These are phyloP conservation scores for Trichoderma gracile DNA, from an alignment of 2,329 filamentous ascomycete species.

Conservation along the genomic window DNA sequence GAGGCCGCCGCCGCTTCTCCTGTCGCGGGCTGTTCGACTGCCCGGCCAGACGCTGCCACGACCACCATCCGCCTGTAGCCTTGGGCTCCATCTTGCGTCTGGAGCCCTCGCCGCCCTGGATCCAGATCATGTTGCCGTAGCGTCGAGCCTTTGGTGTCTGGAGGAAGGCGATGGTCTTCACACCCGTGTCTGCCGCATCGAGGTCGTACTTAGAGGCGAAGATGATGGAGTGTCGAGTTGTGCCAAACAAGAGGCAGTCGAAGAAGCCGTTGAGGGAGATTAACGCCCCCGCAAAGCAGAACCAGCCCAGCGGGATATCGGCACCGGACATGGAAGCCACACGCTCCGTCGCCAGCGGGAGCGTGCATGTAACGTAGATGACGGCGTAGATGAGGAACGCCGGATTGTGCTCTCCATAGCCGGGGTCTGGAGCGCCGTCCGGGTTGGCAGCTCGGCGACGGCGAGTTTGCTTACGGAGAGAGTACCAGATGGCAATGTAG, in stretches of 20 bases:
- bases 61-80: slow-evolving; percentile 35
- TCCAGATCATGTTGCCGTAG: slow-evolving; percentile 47
- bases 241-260: slow-evolving; percentile 56
- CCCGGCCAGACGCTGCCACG: slow-evolving; percentile 29
- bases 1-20: slow-evolving; percentile 25
- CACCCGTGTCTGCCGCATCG: slow-evolving; percentile 48
- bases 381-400: slow-evolving; percentile 67
- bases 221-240: slow-evolving; percentile 54
- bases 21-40: slow-evolving; percentile 22
- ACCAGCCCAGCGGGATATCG: slow-evolving; percentile 53
- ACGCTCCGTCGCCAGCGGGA: slow-evolving; percentile 64
- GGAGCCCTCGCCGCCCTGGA: slow-evolving; percentile 35
- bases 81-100: slow-evolving; percentile 17
- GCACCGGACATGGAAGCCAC: slow-evolving; percentile 62
- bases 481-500: slow-evolving; percentile 45
- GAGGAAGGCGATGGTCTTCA: slow-evolving; percentile 55
- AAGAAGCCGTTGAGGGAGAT: slow-evolving; percentile 59
- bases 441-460: slow-evolving; percentile 20
- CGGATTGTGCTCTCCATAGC: slow-evolving; percentile 43
- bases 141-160: slow-evolving; percentile 41
- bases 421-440: slow-evolving; percentile 26
- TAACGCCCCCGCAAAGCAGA: slow-evolving; percentile 60
- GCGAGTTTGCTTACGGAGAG: slow-evolving; percentile 37
- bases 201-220: slow-evolving; percentile 44
- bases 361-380: slow-evolving; percentile 69